Evolutionary conservation across 2,329 filamentous ascomycete species (phyloP).

Genomic region (Corinectria fuckeliana): DNA sequence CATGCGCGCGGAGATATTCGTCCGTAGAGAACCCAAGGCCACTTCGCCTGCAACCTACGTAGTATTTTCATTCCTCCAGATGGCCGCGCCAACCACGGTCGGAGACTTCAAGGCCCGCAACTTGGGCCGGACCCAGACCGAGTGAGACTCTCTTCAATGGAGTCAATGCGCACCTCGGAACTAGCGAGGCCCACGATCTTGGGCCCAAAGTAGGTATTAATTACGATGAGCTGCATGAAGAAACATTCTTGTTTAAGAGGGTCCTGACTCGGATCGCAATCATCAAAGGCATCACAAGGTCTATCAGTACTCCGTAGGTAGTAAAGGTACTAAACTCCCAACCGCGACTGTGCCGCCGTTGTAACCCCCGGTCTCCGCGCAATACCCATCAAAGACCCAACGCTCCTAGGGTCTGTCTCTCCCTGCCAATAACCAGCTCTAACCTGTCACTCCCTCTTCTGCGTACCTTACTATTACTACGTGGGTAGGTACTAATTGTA

Average conservation of each 20-base stretch:
- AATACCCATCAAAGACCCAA: too few species aligned
- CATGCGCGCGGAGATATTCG: background rate
- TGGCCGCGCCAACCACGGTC: background rate
- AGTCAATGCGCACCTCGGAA: background rate
- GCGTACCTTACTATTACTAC: too few species aligned
- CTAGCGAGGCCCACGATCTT: constrained; percentile 16
- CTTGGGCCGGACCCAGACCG: background rate
- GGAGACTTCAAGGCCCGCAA: too few species aligned
- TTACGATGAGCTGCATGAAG: constrained; percentile 21
- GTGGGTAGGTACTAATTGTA: too few species aligned
- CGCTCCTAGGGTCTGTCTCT: too few species aligned
- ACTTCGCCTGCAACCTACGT: background rate
- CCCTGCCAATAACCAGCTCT: too few species aligned
- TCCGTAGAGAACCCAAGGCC: background rate
- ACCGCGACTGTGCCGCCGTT: background rate
- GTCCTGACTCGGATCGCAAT: constrained; percentile 19
- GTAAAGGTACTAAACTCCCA: background rate
- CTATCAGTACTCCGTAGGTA: background rate
- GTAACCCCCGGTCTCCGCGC: background rate
- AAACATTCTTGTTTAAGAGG: constrained; percentile 1
- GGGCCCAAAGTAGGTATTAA: constrained; percentile 8
- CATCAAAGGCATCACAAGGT: constrained; percentile 5
- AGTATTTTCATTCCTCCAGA: background rate
- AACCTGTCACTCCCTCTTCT: too few species aligned
- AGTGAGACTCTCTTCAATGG: too few species aligned